Base-by-base conservation (phyloP, 2,329 filamentous ascomycete genomes). In the Juglanconis sp. region DNA sequence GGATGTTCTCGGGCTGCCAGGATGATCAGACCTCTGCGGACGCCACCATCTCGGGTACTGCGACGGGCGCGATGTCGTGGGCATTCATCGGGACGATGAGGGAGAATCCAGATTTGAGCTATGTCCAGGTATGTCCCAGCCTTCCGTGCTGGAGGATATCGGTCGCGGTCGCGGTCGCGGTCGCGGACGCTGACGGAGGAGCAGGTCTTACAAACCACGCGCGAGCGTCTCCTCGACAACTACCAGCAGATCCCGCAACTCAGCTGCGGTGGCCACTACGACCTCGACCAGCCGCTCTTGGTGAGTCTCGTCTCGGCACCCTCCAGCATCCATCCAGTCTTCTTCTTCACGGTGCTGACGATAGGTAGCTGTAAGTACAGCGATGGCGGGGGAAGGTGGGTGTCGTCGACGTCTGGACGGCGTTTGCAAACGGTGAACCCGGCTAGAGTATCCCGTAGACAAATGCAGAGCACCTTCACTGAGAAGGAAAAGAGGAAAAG, bases 1-100 rank as follows among this genome's bases (percentile, higher is more conserved):
- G 72, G 72, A 75, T 76, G 73, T 76, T 76, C 61, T 74, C 72
- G 24, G 74, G 74, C 5, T 76, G 73, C 50, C 70, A 71, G 10
- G 74, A 75, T 64, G 67, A 75, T 54, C 73, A 76, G 68, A 76
- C 74, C 1, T 74, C 71, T 54, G 74, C 73, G 13, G 74, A 76
- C 61, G 72, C 74, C 11, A 70, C 67, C 44, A 75, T 76, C 52
- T 70, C 68, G 8, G 73, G 73, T 1, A 63, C 68, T 1, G 68
- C 72, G 5, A 72, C 69, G 15, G 74, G 73, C 0, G 73, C 73
- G n/a, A 76, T 76, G 74, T 76, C 73, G 31, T 74, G 71, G 69
- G 72, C 70, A 0, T 71, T 75, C 44, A 65, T 76, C 24, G 67
- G 69, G 35, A 67, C 70, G 7, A 65, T 76, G 67, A 69, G 65